Evolutionary conservation across 768 basidiomycete genomes (phyloP), one percentile per base, ranked within the genome.

Genomic region (Mycena galericulata): DNA sequence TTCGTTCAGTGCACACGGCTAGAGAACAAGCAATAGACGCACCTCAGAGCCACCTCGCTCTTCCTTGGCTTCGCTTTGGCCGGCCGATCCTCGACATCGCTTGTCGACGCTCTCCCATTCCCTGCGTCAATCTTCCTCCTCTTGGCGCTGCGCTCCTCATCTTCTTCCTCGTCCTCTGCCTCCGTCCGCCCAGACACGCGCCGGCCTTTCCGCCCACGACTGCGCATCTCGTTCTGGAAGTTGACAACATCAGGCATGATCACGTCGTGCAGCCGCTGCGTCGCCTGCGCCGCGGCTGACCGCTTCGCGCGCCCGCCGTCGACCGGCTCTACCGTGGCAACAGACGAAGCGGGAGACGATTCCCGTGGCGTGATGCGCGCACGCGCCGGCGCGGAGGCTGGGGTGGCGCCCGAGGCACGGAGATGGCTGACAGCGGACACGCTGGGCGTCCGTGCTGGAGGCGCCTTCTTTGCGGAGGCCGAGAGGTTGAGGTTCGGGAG

Each of bases 221-320:
- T 79, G 71, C 86, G 87, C 82, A 87, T 83, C 80, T 95, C 90
- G 72, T 86, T 86, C 75, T 94, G 88, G 73, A 85, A 95, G 63
- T 82, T 86, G 43, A 90, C 70, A 3, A 94, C 83, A 71, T 96
- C 94, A 0, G 94, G 94, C 90, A 95, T 95, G 63, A 95, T 81
- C 80, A 87, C 78, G 75, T 89, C 67, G 81, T 88, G 74, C 83
- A 95, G 71, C 79, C 82, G 72, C 84, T 89, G 77, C 51, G 79
- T 76, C 2, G 87, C 87, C 64, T 80, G 83, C 27, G 78, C 73
- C 14, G 87, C 86, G 27, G 87, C 87, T 14, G 69, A 75, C 22
- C 86, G 80, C 62, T 78, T 81, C 22, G 78, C 73, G 3, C 76
- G 56, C 24, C 71, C 65, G 27, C 70, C 62, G 26, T 22, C 43